These are phyloP conservation scores for Amborella trichopoda DNA, from an alignment of 164 flowering plant species.

Conservation along the genomic window DNA sequence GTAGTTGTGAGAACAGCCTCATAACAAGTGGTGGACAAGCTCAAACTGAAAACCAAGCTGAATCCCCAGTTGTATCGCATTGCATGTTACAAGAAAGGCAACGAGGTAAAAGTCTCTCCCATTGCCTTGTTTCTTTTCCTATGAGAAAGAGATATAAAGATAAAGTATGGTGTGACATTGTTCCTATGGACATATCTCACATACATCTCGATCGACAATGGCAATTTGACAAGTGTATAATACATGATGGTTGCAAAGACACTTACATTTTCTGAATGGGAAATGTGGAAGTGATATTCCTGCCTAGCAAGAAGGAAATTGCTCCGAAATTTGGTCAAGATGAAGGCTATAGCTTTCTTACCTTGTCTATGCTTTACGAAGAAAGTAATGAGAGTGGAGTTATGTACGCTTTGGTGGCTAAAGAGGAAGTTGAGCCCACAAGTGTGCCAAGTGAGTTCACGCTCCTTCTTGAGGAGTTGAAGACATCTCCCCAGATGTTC, in stretches of 20 bases:
- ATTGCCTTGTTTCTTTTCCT: constrained; percentile 1
- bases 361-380: too few relatives aligned
- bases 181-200: background rate
- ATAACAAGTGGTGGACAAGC: too few relatives aligned
- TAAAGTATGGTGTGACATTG: constrained; percentile 1
- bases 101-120: background rate
- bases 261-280: background rate
- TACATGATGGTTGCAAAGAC: background rate
- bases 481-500: background rate
- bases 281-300: background rate
- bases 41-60: background rate
- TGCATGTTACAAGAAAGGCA: background rate
- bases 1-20: too few relatives aligned
- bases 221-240: background rate
- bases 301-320: background rate
- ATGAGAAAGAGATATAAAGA: background rate
- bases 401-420: background rate
- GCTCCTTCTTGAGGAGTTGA: background rate
- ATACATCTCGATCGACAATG: background rate
- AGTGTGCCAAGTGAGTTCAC: background rate
- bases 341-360: background rate
- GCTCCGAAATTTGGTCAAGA: background rate
- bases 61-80: background rate
- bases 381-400: background rate
- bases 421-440: background rate